A percentile compares a stretch with the other conserved stretches of the same genome.
Conservation (phyloP, 352 stramenopile genomes). For the Aphanomyces astaci region DNA sequence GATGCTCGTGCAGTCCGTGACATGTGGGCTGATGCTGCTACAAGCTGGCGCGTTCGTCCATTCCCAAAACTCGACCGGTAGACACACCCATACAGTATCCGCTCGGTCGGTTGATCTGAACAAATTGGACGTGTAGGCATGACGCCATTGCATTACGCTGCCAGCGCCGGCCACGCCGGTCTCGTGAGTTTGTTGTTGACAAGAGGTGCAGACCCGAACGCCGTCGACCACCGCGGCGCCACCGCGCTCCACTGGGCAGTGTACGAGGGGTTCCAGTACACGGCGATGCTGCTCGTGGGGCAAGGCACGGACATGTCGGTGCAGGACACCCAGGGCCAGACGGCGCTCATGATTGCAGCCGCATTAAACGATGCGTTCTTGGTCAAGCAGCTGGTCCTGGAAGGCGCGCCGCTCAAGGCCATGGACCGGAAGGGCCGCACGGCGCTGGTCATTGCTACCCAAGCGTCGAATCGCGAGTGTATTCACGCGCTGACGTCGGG, state of each 20-base stretch:
- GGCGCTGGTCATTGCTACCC: slow-evolving; percentile 62
- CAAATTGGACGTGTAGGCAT: slow-evolving; percentile 24
- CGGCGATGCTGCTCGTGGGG: slow-evolving; percentile 52
- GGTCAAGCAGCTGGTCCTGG: slow-evolving; percentile 74
- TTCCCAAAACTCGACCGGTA: slow-evolving; percentile 61
- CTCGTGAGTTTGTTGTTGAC: slow-evolving; percentile 57
- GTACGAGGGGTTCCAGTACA: slow-evolving; percentile 82
- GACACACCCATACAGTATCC: too few relatives aligned
- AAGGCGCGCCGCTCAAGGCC: slow-evolving; percentile 66
- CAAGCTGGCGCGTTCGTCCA: slow-evolving; percentile 43
- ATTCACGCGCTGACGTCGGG: slow-evolving; percentile 55
- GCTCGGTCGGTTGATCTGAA: too few relatives aligned
- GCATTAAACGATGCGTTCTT: slow-evolving; percentile 72
- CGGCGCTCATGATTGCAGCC: slow-evolving; percentile 71
- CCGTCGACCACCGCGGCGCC: slow-evolving; percentile 53
- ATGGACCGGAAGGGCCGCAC: slow-evolving; percentile 54
- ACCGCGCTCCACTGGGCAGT: slow-evolving; percentile 76
- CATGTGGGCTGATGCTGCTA: slow-evolving; percentile 45
- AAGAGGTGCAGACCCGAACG: slow-evolving; percentile 57
- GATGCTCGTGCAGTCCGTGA: slow-evolving; percentile 69
- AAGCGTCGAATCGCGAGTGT: slow-evolving; percentile 61
- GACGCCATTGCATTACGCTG: slow-evolving; percentile 72
- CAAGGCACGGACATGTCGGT: slow-evolving; percentile 38
- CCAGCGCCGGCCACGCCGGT: slow-evolving; percentile 65
- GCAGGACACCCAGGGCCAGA: slow-evolving; percentile 66